phyloP scores from a whole-genome alignment of 1,284 basidiomycete species.

The Boletus semigastroideus region DNA sequence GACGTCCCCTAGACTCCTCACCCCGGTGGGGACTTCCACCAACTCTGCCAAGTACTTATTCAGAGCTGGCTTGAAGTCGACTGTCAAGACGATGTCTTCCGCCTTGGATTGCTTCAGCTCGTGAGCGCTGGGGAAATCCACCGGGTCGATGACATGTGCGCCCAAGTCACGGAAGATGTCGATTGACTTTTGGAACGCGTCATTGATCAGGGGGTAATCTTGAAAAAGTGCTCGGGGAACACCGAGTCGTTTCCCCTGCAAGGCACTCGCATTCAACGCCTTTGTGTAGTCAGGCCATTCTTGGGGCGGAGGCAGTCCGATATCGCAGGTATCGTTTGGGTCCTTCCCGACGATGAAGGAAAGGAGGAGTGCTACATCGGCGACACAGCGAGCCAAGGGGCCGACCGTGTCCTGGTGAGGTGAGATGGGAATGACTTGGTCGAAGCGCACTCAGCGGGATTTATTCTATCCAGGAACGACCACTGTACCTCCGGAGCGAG shows the following conservation, averaged over 20 bases:
- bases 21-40: conserved; percentile 28
- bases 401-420: conserved; percentile 52
- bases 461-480: not conserved
- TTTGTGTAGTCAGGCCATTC: conserved; percentile 42
- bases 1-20: conserved; percentile 38
- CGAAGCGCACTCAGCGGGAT: not conserved
- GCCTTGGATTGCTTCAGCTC: conserved; percentile 34
- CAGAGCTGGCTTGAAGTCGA: conserved; percentile 46
- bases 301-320: conserved; percentile 42
- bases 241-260: conserved; percentile 43
- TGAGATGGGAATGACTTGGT: conserved; percentile 50
- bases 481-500: conserved; percentile 45
- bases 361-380: conserved; percentile 46
- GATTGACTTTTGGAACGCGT: conserved; percentile 39
- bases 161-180: conserved; percentile 39
- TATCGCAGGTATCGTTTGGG: conserved; percentile 40
- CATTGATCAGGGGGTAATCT: conserved; percentile 8
- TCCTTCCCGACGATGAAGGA: conserved; percentile 46
- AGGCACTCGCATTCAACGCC: conserved; percentile 35
- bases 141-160: conserved; percentile 44
- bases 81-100: conserved; percentile 37
- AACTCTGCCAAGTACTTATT: conserved; percentile 36
- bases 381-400: conserved; percentile 45
- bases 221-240: conserved; percentile 36
- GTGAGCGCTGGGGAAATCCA: conserved; percentile 40